Base-by-base conservation (phyloP, 768 basidiomycete species). In the Ephemerocybe angulata region DNA sequence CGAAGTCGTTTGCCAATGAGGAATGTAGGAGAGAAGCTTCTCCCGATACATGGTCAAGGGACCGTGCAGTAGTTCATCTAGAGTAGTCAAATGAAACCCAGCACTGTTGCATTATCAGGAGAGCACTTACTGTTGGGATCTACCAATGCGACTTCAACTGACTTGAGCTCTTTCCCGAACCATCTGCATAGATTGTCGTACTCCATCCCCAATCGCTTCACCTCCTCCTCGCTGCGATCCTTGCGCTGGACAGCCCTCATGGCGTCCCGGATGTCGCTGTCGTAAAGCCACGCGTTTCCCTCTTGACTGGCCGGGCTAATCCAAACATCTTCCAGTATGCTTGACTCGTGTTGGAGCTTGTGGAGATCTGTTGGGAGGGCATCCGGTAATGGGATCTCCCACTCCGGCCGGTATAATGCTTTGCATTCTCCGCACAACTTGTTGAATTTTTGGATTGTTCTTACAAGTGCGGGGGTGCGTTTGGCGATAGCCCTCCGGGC, bases 291-390 rank as follows among this genome's bases (percentile, higher is more conserved):
- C 8, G 46, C 49, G 7, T 65, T 70, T 0, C 59, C 42, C 7
- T 54, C 41, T 2, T 24, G 53, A 0, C 31, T 25, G 1, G 62
- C 50, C 0, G 62, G 63, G 0, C 50, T 59, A 4, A 74, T 70
- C 72, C 72, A 76, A 0, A 75, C 62, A 49, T 75, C 73, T 43
- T 74, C 64, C 63, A 74, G 63, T 0, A 78, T 58, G 0, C 37
- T 46, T 0, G 66, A 41, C 7, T 22, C 11, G 7, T 68, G 59
- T 2, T 61, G 62, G 4, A 71, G 63, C 3, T 42, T 35, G 2
- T 44, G 28, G 0, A 78, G 56, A 21, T 71, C 54, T 0, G 62
- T 67, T 0, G 68, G 69, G 0, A 76, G 66, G 0, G 64, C 63
- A 1, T 47, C 8, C 0, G 72, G 76, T 17, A 73, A 27, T 0